These are phyloP conservation scores for Didymella lethalis DNA, from an alignment of 2,329 filamentous ascomycete species.

Conservation along the genomic window DNA sequence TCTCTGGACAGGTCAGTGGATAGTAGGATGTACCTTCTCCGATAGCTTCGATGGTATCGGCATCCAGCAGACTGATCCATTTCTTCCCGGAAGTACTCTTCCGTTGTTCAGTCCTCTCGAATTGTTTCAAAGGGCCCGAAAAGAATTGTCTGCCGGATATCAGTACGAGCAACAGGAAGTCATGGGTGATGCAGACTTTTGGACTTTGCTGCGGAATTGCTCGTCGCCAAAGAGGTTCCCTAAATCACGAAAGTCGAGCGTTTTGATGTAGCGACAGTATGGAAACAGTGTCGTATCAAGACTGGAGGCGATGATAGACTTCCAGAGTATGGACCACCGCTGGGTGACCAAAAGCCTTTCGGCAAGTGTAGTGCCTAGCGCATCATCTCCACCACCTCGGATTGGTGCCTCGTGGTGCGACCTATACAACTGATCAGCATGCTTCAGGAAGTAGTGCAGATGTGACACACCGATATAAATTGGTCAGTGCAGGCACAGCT, in stretches of 20 bases:
- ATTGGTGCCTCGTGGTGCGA: constrained; percentile 56
- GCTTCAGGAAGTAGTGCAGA: background rate
- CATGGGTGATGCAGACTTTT: constrained; percentile 54
- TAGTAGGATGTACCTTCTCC: constrained; percentile 54
- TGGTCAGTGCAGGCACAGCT: constrained; percentile 66
- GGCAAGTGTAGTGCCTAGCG: constrained; percentile 44
- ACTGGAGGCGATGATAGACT: constrained; percentile 71
- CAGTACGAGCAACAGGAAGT: constrained; percentile 3
- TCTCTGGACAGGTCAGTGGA: background rate
- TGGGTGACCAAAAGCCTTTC: constrained; percentile 58
- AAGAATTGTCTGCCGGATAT: constrained; percentile 58
- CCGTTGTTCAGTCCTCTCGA: constrained; percentile 46
- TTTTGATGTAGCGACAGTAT: constrained; percentile 72
- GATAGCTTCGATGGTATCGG: constrained; percentile 57
- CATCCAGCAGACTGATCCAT: constrained; percentile 50
- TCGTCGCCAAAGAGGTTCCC: constrained; percentile 66
- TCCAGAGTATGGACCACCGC: constrained; percentile 72
- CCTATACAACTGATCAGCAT: constrained; percentile 34
- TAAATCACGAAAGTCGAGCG: constrained; percentile 70
- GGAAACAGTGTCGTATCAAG: constrained; percentile 69
- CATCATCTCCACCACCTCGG: constrained; percentile 55
- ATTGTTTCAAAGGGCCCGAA: constrained; percentile 55
- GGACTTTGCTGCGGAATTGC: constrained; percentile 66
- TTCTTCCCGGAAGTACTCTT: constrained; percentile 39
- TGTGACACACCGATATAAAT: constrained; percentile 66